Base-by-base conservation (phyloP, 441 rosid genomes). In the Jatropha multifida region DNA sequence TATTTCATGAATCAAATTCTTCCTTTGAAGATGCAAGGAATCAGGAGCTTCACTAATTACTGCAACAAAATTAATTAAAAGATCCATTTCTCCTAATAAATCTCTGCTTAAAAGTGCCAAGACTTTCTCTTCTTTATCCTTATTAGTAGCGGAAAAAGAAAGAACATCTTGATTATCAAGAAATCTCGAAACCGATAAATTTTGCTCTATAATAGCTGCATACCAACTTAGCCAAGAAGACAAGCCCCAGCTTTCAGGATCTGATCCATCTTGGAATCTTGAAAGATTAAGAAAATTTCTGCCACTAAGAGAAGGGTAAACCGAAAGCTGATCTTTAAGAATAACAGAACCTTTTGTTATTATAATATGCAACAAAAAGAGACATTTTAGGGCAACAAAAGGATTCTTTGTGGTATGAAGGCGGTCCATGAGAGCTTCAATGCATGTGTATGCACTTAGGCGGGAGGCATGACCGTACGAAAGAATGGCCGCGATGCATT, bases 191-290 rank as follows among this genome's bases (percentile, higher is more conserved):
- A 85, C 79, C 62, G 56, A 81, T 41, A 86, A 74, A 60, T 77
- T 85, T 15, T 70, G 77, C 81, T 90, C 92, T 76, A 90, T 37
- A 26, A 79, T 73, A 18, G 75, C 76, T 8, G 91, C 86, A 76
- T 90, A 88, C 97, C 98, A 94, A 69, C 89, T 84, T 65, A 87
- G 85, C 97, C 96, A 92, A 14, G 82, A 72, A 38, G 93, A 87
- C 49, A 86, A 41, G n/a, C 85, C 89, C 76, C 69, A 62, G 3
- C 80, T 42, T 46, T 85, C 83, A 41, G 15, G 48, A 42, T 87
- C 89, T 52, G 80, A 83, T 52, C 38, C 68, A 54, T 86, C 91
- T 2, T 80, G 78, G 69, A 92, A 94, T 72, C 37, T 78, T 5
- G 88, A 82, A 14, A 90, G 3, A 42, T 89, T 88, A 5, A 92